phyloP scores from a whole-genome alignment of 768 basidiomycete species.

The Suillus luteus region DNA sequence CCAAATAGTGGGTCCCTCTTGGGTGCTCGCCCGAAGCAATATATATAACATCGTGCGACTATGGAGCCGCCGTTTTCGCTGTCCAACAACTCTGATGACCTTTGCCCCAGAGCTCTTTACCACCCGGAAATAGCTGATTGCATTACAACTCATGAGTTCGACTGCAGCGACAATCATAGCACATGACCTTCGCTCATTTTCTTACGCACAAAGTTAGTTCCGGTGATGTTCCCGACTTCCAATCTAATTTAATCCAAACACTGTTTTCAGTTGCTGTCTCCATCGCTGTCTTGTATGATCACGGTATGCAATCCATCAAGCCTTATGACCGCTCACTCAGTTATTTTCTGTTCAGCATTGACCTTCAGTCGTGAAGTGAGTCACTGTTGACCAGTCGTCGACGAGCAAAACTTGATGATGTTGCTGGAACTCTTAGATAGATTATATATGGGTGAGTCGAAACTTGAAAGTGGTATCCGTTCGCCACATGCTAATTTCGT shows the following conservation, averaged over 20 bases:
- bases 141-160: neutral
- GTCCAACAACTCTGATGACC: neutral
- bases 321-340: neutral
- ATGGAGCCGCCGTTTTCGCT: neutral
- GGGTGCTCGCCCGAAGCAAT: neutral
- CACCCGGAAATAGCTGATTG: neutral
- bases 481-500: slow-evolving; percentile 4
- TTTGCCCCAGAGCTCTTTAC: neutral
- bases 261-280: slow-evolving; percentile 30
- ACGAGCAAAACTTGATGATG: slow-evolving; percentile 6
- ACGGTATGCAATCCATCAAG: slow-evolving; percentile 18
- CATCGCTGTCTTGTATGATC: slow-evolving; percentile 31
- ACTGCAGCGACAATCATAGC: no score
- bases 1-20: neutral
- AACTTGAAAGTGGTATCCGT: neutral
- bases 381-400: neutral
- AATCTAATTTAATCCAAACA: slow-evolving; percentile 8
- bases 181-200: slow-evolving; percentile 3
- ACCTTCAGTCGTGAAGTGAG: slow-evolving; percentile 31
- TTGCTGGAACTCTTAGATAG: slow-evolving; percentile 20
- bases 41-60: neutral
- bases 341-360: slow-evolving; percentile 20
- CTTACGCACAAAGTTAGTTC: slow-evolving; percentile 27
- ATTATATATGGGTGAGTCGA: slow-evolving; percentile 33
- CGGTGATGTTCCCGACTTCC: neutral